Evolutionary conservation across 169 alveolate species (phyloP).

Genomic region (Miamiensis avidus): DNA sequence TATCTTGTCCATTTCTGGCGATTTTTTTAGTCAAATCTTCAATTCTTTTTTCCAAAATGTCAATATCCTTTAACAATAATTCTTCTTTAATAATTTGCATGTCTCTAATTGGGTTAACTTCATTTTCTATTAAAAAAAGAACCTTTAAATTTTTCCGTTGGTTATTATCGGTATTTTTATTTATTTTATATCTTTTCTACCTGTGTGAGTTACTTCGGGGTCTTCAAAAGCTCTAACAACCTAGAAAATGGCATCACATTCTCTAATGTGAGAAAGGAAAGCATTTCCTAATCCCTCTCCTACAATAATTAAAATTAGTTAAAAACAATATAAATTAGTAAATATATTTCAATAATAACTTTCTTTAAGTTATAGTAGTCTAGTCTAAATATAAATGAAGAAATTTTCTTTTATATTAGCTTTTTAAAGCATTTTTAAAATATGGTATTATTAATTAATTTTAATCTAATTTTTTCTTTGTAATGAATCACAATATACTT

Average conservation of each 20-base stretch:
- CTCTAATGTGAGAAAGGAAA: slow-evolving; percentile 96
- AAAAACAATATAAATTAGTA: no score
- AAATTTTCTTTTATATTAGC: no score
- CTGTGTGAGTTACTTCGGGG: slow-evolving; percentile 95
- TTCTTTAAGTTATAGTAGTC: no score
- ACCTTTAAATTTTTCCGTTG: neutral
- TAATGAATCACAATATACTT: no score
- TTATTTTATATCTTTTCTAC: neutral
- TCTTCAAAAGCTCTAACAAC: slow-evolving; percentile 98
- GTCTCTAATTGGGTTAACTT: slow-evolving; percentile 98
- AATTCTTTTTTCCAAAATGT: slow-evolving; percentile 84
- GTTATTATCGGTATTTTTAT: neutral
- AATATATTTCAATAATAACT: no score
- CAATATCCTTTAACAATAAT: slow-evolving; percentile 95
- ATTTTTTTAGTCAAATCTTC: slow-evolving; percentile 92
- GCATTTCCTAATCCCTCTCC: slow-evolving; percentile 99
- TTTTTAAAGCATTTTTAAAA: no score
- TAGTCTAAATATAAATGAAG: no score
- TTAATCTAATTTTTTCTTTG: no score
- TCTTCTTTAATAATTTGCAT: slow-evolving; percentile 95
- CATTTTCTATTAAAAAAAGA: slow-evolving; percentile 85
- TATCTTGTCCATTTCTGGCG: slow-evolving; percentile 85
- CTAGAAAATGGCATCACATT: slow-evolving; percentile 97
- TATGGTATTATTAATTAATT: no score
- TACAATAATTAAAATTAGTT: no score